These are phyloP conservation scores for Alternaria metachromatica DNA, from an alignment of 2,329 filamentous ascomycete species.

Conservation along the genomic window DNA sequence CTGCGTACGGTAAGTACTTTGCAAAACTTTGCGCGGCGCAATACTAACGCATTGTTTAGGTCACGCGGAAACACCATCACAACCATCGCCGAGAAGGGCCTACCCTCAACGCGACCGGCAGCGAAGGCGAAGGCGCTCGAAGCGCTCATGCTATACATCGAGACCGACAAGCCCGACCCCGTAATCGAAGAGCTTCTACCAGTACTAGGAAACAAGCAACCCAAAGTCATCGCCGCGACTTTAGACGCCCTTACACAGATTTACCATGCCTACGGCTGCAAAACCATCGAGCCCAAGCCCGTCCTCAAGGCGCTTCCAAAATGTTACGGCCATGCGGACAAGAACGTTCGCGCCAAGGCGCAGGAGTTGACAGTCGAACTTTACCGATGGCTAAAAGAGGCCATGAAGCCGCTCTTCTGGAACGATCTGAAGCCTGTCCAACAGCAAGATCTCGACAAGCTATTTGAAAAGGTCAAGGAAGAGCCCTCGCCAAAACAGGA, in stretches of 20 bases:
- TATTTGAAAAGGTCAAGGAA: constrained; percentile 92
- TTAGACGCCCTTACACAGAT: constrained; percentile 80
- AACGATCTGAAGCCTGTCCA: constrained; percentile 93
- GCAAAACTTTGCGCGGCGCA: not conserved
- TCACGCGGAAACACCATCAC: constrained; percentile 77
- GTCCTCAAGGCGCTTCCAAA: constrained; percentile 88
- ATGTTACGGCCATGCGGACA: constrained; percentile 94
- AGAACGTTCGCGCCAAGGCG: constrained; percentile 94
- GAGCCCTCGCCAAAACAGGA: constrained; percentile 90
- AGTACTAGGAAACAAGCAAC: constrained; percentile 83
- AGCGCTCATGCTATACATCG: constrained; percentile 84
- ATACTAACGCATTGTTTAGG: constrained; percentile 50
- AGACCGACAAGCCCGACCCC: constrained; percentile 83
- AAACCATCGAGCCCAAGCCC: constrained; percentile 90
- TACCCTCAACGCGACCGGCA: constrained; percentile 84
- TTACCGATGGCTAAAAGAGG: constrained; percentile 95
- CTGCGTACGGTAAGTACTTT: constrained; percentile 66
- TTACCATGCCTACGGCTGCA: constrained; percentile 93
- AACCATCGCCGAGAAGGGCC: constrained; percentile 87
- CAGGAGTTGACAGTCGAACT: constrained; percentile 91
- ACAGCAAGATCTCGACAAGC: constrained; percentile 88
- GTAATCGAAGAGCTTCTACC: constrained; percentile 91
- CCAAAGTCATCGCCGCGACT: constrained; percentile 82
- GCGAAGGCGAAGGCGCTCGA: constrained; percentile 89
- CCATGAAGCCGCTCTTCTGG: constrained; percentile 99